A percentile compares a stretch with the other conserved stretches of the same genome.
Conservation (phyloP, 192 early-diverging fungal species). For the Chytriomyces sp. region DNA sequence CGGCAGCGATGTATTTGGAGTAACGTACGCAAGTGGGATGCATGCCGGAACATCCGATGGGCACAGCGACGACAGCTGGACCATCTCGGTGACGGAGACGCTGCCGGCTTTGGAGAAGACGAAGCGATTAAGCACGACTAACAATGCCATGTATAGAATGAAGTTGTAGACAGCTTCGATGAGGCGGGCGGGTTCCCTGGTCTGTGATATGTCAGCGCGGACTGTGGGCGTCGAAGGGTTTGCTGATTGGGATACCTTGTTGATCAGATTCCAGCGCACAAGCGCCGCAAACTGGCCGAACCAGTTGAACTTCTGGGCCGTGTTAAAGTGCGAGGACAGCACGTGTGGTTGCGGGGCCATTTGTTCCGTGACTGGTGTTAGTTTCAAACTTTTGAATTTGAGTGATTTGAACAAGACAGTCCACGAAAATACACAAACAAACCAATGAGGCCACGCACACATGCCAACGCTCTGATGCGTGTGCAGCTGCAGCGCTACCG, state of each 20-base stretch:
- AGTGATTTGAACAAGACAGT: neutral
- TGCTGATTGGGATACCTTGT: neutral
- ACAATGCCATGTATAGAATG: neutral
- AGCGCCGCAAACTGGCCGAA: neutral
- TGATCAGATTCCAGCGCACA: neutral
- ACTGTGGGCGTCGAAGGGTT: no score
- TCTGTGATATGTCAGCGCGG: neutral
- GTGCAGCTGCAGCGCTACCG: neutral
- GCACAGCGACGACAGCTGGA: neutral
- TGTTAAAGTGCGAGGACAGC: neutral
- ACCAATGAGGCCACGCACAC: neutral
- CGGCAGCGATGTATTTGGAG: neutral
- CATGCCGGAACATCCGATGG: neutral
- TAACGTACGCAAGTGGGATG: constrained; percentile 1
- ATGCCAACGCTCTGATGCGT: neutral
- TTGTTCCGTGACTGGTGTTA: neutral
- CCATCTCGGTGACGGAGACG: neutral
- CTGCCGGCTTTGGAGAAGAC: neutral
- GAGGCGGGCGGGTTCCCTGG: neutral
- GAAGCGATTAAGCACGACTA: neutral
- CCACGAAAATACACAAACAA: neutral
- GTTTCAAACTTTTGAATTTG: neutral
- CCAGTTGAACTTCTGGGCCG: neutral
- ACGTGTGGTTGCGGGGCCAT: neutral
- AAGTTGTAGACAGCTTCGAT: constrained; percentile 1